Percentiles rank a stretch among this genome's conserved stretches.
Evolutionary conservation across 768 basidiomycete genomes (phyloP).

Genomic region (Floccularia luteovirens): DNA sequence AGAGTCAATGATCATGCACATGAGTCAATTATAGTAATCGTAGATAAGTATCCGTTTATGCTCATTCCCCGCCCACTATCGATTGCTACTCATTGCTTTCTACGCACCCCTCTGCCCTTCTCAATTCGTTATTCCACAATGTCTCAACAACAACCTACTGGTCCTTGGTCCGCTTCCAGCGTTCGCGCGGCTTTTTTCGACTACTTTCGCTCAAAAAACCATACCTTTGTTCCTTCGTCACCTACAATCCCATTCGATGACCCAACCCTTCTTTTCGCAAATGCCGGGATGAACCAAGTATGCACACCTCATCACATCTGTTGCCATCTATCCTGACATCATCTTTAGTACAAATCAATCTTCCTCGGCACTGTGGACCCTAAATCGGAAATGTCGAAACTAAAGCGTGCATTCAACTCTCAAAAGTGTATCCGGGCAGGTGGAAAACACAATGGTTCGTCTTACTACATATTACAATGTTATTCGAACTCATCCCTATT

Average conservation of each 20-base stretch:
- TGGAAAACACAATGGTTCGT: conserved; percentile 92
- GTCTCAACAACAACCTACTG: conserved; percentile 26
- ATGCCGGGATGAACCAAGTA: conserved; percentile 97
- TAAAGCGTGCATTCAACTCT: conserved; percentile 90
- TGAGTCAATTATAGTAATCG: too few relatives aligned
- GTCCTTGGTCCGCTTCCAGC: conserved; percentile 71
- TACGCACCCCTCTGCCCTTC: conserved; percentile 3
- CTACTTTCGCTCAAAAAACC: conserved; percentile 73
- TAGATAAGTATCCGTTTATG: conserved; percentile 9
- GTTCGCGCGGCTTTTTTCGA: conserved; percentile 89
- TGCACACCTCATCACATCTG: conserved; percentile 7
- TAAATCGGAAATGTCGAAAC: conserved; percentile 81
- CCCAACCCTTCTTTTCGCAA: conserved; percentile 94
- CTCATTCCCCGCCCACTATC: conserved; percentile 16
- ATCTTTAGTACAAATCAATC: conserved; percentile 82
- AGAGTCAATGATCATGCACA: too few relatives aligned
- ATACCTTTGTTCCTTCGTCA: conserved; percentile 87
- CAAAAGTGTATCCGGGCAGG: conserved; percentile 99
- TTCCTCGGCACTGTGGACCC: conserved; percentile 99
- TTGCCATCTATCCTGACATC: conserved; percentile 6
- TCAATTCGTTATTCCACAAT: conserved; percentile 18
- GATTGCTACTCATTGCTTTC: conserved; percentile 10
- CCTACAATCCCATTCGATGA: conserved; percentile 96
- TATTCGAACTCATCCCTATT: conserved; percentile 1
- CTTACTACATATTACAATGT: not conserved